Base-by-base conservation (phyloP, 2,329 filamentous ascomycete genomes). In the Exophiala phaeomuriformis region DNA sequence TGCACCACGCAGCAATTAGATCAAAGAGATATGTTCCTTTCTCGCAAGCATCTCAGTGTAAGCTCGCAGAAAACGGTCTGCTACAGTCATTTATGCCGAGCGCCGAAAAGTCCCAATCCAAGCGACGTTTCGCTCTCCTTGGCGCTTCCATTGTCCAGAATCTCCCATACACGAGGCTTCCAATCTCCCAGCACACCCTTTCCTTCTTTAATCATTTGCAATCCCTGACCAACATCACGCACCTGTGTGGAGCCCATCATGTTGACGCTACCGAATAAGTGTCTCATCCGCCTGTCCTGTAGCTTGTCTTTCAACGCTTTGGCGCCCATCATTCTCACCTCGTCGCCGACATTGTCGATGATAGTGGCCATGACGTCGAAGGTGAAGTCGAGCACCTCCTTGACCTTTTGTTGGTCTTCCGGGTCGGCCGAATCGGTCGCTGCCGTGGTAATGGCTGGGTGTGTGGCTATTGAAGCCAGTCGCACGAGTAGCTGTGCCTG, bases 291-390 rank as follows among this genome's bases (percentile, higher is more conserved):
- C 7, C 8, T 43, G 41, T 57, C 55, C 19, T 58, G 49, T n/a
- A 64, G 39, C 47, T 59, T 63, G 39, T 75, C 74, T 49, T 66
- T 71, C 32, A 75, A 62, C 37, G 72, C 69, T 19, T 70, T 68
- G 8, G 65, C 66, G 51, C 72, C 73, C 47, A 73, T 68, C 10
- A 69, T 62, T 8, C 71, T 70, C 28, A 67, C 65, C 47, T 75
- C 72, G 37, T 75, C 71, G 10, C 71, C 67, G 49, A 75, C 68
- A 10, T 67, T 66, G 52, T 76, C 74, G 31, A 72, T 66, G 3
- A 75, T 64, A 7, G 69, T 68, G 6, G 72, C 68, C 7, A 72
- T 72, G 9, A 75, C 70, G 53, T 76, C 73, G 9, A 75, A 63
- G 8, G 72, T 68, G 39, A 73, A 69, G 4, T 52, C 56, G 9